Evolutionary conservation across 352 stramenopile species (phyloP).

Genomic region (Phytopythium aichiense): DNA sequence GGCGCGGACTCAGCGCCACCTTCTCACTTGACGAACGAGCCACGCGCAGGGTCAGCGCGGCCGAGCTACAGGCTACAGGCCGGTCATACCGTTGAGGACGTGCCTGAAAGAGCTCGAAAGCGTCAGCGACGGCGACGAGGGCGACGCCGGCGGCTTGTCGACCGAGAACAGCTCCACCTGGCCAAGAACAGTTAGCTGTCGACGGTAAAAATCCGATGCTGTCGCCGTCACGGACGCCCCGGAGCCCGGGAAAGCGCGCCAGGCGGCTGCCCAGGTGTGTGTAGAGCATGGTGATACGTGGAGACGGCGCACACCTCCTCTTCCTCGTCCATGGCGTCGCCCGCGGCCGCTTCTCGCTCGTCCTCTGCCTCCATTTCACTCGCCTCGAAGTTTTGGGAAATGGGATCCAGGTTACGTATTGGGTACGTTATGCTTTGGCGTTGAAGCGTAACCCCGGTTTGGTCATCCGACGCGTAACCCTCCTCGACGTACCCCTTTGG

Average conservation of each 20-base stretch:
- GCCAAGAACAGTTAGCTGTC: too few species aligned
- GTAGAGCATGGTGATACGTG: not conserved
- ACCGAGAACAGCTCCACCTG: constrained; percentile 29
- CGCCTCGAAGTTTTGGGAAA: not conserved
- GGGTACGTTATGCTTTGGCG: too few species aligned
- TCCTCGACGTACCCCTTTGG: not conserved
- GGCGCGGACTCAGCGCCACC: constrained; percentile 26
- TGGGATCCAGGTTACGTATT: not conserved
- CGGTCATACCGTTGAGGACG: too few species aligned
- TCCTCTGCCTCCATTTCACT: not conserved
- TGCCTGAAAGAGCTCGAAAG: constrained; percentile 4
- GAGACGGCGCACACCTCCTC: not conserved
- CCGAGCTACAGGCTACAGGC: not conserved
- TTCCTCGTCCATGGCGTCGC: constrained; percentile 7
- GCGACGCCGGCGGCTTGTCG: constrained; percentile 4
- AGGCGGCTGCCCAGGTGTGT: too few species aligned
- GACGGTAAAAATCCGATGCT: not conserved
- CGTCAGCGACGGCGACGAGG: constrained; percentile 2
- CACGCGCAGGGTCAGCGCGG: not conserved
- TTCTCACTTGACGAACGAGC: constrained; percentile 19
- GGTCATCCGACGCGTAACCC: too few species aligned
- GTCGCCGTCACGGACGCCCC: not conserved
- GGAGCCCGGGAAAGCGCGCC: not conserved
- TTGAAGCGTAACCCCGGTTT: too few species aligned
- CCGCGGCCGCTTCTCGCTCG: not conserved